Conservation (phyloP, 371 early-diverging fungal genomes). For the Basidiobolus meristosporus region DNA sequence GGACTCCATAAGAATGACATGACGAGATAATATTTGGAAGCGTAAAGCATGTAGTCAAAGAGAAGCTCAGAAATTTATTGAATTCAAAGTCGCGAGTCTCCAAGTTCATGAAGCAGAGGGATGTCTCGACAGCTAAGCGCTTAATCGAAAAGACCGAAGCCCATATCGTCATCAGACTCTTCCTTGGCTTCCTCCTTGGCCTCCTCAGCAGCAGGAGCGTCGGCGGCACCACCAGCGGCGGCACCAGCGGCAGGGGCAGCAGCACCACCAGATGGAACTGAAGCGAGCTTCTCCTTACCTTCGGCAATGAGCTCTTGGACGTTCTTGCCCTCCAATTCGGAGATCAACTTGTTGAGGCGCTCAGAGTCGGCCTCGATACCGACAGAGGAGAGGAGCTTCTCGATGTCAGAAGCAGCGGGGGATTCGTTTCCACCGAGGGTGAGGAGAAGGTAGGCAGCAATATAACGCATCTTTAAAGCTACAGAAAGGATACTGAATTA, state of each 20-base stretch:
- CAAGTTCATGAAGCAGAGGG: no score
- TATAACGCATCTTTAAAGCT: slow-evolving; percentile 59
- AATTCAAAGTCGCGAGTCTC: no score
- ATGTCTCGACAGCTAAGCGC: background rate
- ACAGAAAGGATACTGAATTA: no score
- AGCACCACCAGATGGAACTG: slow-evolving; percentile 71
- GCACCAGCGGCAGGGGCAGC: slow-evolving; percentile 35
- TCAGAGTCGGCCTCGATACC: slow-evolving; percentile 79
- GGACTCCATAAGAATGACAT: no score
- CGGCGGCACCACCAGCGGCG: slow-evolving; percentile 19
- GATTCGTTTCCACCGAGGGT: slow-evolving; percentile 71
- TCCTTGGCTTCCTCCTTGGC: slow-evolving; percentile 26
- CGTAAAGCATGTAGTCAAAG: no score
- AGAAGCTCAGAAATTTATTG: no score
- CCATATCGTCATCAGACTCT: slow-evolving; percentile 30
- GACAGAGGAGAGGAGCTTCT: slow-evolving; percentile 71
- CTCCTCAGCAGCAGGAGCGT: slow-evolving; percentile 10
- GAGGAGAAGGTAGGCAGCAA: slow-evolving; percentile 94
- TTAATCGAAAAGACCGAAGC: slow-evolving; percentile 36
- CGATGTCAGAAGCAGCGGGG: slow-evolving; percentile 69
- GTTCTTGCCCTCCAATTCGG: slow-evolving; percentile 76
- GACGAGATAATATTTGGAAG: no score
- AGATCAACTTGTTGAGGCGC: slow-evolving; percentile 55
- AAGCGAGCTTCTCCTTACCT: slow-evolving; percentile 80
- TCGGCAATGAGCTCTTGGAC: slow-evolving; percentile 62